Conservation (phyloP, 106 monocot genomes). For the Acanthochlamys bracteata region DNA sequence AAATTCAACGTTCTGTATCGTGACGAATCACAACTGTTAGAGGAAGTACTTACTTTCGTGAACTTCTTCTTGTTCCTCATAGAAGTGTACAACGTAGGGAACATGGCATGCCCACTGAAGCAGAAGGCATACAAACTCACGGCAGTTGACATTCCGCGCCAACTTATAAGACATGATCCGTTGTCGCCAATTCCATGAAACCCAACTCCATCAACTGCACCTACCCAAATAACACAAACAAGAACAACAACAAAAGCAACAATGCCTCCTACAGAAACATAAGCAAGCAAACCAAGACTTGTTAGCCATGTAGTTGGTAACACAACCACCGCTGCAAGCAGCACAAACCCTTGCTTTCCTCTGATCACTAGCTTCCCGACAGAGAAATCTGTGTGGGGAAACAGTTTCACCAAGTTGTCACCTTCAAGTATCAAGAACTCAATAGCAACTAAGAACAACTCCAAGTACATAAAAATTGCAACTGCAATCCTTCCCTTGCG, state of each 20-base stretch:
- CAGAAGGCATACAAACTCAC: conserved; percentile 76
- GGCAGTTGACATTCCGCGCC: conserved; percentile 57
- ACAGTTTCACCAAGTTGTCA: conserved; percentile 73
- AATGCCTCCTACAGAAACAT: conserved; percentile 58
- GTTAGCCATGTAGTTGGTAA: conserved; percentile 80
- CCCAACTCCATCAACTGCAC: conserved; percentile 32
- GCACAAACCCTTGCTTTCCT: conserved; percentile 54
- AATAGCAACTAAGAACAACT: conserved; percentile 63
- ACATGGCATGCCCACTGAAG: conserved; percentile 76
- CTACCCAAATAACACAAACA: conserved; percentile 43
- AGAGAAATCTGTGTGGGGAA: conserved; percentile 28
- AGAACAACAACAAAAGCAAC: conserved; percentile 50
- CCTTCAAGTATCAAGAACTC: conserved; percentile 81
- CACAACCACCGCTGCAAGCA: conserved; percentile 43
- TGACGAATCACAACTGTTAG: too few relatives aligned
- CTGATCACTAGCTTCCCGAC: conserved; percentile 21
- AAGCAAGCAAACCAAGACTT: conserved; percentile 55
- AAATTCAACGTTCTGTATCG: neutral
- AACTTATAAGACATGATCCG: conserved; percentile 21
- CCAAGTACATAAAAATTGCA: conserved; percentile 70
- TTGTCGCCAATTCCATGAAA: conserved; percentile 56
- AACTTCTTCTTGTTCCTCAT: conserved; percentile 50
- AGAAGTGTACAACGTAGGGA: conserved; percentile 70
- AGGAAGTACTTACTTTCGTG: conserved; percentile 29
- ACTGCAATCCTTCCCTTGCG: conserved; percentile 45